Evolutionary conservation across 352 stramenopile species (phyloP).

Genomic region (Phytophthora foliorum): DNA sequence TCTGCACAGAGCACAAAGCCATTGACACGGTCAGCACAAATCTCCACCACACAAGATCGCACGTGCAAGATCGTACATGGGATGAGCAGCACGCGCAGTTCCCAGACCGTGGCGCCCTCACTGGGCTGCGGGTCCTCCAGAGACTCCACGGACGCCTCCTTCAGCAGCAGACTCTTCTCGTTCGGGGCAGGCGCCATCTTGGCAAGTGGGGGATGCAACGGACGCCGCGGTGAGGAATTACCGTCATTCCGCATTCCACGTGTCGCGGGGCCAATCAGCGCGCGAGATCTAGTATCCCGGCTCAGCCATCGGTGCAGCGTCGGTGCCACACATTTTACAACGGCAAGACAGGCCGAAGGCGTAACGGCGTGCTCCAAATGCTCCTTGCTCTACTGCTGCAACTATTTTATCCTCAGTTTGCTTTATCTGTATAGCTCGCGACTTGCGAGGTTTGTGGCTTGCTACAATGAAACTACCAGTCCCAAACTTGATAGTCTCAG

Average conservation of each 20-base stretch:
- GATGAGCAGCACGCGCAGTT: slow-evolving; percentile 76
- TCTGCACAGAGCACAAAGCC: slow-evolving; percentile 43
- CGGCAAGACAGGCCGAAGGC: no score
- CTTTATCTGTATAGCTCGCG: no score
- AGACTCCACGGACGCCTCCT: slow-evolving; percentile 19
- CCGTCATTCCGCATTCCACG: slow-evolving; percentile 42
- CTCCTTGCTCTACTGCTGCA: no score
- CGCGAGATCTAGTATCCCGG: neutral
- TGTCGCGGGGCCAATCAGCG: slow-evolving; percentile 35
- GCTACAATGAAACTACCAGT: no score
- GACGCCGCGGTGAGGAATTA: slow-evolving; percentile 18
- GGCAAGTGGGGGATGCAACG: slow-evolving; percentile 17
- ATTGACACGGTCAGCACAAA: slow-evolving; percentile 17
- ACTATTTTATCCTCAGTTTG: no score
- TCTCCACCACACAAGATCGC: neutral
- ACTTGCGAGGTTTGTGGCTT: no score
- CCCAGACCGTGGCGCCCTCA: slow-evolving; percentile 53
- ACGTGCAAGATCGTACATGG: slow-evolving; percentile 52
- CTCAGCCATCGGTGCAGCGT: slow-evolving; percentile 23
- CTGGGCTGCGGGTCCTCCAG: slow-evolving; percentile 38
- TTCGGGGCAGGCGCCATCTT: slow-evolving; percentile 41
- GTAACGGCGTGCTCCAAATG: no score
- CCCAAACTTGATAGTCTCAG: no score
- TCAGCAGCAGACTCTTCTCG: slow-evolving; percentile 53
- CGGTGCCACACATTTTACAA: no score